Percentiles rank a stretch among this genome's conserved stretches.
Conservation (phyloP, 208 protist species). For the Acanthamoeba castellanii region DNA sequence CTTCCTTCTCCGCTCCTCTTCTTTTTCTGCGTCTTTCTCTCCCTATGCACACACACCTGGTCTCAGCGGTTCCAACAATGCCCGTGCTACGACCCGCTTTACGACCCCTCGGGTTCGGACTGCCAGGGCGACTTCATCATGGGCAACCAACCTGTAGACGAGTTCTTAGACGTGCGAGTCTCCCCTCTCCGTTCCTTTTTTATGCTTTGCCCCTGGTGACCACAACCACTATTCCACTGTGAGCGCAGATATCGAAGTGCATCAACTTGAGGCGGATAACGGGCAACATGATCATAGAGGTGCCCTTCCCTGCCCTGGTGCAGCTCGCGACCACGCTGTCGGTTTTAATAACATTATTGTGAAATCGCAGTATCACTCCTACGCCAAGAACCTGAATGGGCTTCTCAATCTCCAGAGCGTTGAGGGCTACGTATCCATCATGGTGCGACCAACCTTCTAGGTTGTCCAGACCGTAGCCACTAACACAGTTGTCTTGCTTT, state of each 20-base stretch:
- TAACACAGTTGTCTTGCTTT: background rate
- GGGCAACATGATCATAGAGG: background rate
- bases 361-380: background rate
- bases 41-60: background rate
- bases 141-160: background rate
- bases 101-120: background rate
- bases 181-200: background rate
- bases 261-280: background rate
- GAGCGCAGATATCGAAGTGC: background rate
- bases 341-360: background rate
- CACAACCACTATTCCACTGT: background rate
- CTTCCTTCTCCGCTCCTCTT: too few relatives aligned
- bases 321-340: background rate
- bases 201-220: background rate
- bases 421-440: background rate
- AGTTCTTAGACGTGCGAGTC: background rate
- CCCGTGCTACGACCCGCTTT: background rate
- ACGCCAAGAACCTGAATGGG: background rate
- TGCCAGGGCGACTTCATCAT: slow-evolving; percentile 6
- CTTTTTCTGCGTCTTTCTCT: background rate
- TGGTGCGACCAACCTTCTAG: background rate
- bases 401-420: background rate
- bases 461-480: background rate
- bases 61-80: background rate
- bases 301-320: background rate